Conservation (phyloP, 352 stramenopile species). For the Pythium myriotylum region DNA sequence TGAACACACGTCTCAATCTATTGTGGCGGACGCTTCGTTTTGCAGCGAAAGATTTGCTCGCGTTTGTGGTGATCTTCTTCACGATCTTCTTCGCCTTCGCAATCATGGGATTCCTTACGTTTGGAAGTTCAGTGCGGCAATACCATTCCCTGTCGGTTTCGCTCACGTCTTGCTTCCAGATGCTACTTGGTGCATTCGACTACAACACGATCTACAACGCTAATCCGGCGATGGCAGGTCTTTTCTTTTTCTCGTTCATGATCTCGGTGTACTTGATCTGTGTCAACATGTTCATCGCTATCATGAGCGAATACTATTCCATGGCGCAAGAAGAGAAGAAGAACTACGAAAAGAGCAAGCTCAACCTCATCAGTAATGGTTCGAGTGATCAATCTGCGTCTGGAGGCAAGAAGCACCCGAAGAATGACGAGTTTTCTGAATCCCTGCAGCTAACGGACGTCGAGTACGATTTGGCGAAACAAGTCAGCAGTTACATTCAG, state of each 20-base stretch:
- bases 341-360: slow-evolving; percentile 53
- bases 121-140: slow-evolving; percentile 60
- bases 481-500: slow-evolving; percentile 61
- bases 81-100: slow-evolving; percentile 79
- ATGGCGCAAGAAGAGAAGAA: slow-evolving; percentile 73
- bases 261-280: slow-evolving; percentile 81
- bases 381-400: slow-evolving; percentile 12
- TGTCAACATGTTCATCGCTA: slow-evolving; percentile 87
- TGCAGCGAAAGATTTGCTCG: slow-evolving; percentile 70
- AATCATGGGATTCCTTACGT: slow-evolving; percentile 80
- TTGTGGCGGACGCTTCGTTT: slow-evolving; percentile 82
- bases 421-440: slow-evolving; percentile 49
- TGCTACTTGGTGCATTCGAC: slow-evolving; percentile 80
- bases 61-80: slow-evolving; percentile 82
- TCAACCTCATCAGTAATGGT: slow-evolving; percentile 28
- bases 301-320: slow-evolving; percentile 87
- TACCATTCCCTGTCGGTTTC: slow-evolving; percentile 76
- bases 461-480: slow-evolving; percentile 80
- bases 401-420: slow-evolving; percentile 4
- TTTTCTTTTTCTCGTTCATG: slow-evolving; percentile 88
- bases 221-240: slow-evolving; percentile 70
- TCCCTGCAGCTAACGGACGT: slow-evolving; percentile 64
- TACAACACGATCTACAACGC: slow-evolving; percentile 69
- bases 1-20: slow-evolving; percentile 77
- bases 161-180: slow-evolving; percentile 81